Base-by-base conservation (phyloP, 805 yeast species). In the Cyberlindnera subsufficiens region DNA sequence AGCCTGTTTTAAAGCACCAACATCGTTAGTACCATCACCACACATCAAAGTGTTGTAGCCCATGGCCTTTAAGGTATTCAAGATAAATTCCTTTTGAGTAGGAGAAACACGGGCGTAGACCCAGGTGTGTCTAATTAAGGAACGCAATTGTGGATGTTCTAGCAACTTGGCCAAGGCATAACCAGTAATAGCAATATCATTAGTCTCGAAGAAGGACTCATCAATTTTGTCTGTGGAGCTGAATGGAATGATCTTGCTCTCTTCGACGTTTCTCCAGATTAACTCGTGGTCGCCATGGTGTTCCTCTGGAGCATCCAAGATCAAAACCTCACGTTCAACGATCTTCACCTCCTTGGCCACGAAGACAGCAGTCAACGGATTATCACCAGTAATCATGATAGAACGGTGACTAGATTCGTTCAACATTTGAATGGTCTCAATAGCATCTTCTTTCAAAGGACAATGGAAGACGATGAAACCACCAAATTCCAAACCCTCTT, bases 21-120 rank as follows among this genome's bases (percentile, higher is more conserved):
- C 99, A 72, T 93, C 99, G 61, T 93, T 93, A n/a, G 99, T 93
- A 67, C 99, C 99, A 68, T 93, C 99, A 73, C 99, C 99, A 68
- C 99, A 93, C 99, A 93, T 93, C 56, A 93, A 75, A 19, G 98
- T 93, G 59, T 79, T 84, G 67, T 91, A 93, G 20, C 96, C 96
- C 62, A 87, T 75, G 49, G 79, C 82, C 64, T 91, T 93, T 63
- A 87, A 77, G 32, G 89, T 77, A 48, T 80, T 82, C 57, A 93
- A 72, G 55, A 93, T 81, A 53, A 84, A 88, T 66, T 93, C 99
- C 68, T 93, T 93, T 69, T 93, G 99, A 20, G 84, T 59, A 33
- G 99, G 99, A 6, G 98, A 91, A 29, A 93, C 98, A 69, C 99
- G 84, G 36, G 99, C 97, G 60, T 87, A 93, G 37, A 93, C 86